A percentile compares a stretch with the other conserved stretches of the same genome.
Evolutionary conservation across 2,329 filamentous ascomycete species (phyloP).

Genomic region (Colletotrichum orchidophilum): DNA sequence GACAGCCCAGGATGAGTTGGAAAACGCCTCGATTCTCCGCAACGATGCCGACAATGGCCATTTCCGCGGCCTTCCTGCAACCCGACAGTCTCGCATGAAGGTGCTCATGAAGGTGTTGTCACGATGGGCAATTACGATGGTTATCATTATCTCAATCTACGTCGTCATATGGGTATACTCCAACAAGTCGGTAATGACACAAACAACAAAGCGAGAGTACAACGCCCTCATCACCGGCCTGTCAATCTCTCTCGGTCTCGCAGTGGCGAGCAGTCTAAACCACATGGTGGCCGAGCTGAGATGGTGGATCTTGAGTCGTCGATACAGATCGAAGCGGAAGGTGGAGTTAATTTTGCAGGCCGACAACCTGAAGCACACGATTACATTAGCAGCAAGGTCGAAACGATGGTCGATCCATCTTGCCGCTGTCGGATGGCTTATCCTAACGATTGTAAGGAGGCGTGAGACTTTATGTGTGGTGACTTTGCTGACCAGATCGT

Average conservation of each 20-base stretch:
- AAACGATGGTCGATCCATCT: slow-evolving; percentile 40
- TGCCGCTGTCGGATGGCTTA: slow-evolving; percentile 41
- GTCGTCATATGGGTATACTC: slow-evolving; percentile 42
- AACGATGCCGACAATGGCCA: slow-evolving; percentile 15
- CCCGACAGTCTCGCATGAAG: neutral
- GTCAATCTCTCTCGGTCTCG: slow-evolving; percentile 52
- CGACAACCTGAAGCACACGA: slow-evolving; percentile 43
- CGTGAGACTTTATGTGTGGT: neutral
- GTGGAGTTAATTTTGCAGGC: slow-evolving; percentile 43
- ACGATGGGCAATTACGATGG: slow-evolving; percentile 41
- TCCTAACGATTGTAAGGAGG: slow-evolving; percentile 43
- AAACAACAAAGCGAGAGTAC: slow-evolving; percentile 49
- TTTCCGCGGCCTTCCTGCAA: slow-evolving; percentile 17
- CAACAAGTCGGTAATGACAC: slow-evolving; percentile 41
- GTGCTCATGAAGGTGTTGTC: slow-evolving; percentile 14
- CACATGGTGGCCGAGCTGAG: slow-evolving; percentile 53
- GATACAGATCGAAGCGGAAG: slow-evolving; percentile 48
- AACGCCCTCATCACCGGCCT: slow-evolving; percentile 55
- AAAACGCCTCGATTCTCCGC: slow-evolving; percentile 19
- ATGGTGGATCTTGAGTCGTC: slow-evolving; percentile 55
- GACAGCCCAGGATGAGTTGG: slow-evolving; percentile 2
- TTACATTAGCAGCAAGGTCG: slow-evolving; percentile 41
- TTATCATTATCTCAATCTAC: slow-evolving; percentile 42
- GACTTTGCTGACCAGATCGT: neutral
- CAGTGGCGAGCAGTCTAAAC: slow-evolving; percentile 53